phyloP scores from a whole-genome alignment of 768 basidiomycete species.

The Trametes cinnabarina region DNA sequence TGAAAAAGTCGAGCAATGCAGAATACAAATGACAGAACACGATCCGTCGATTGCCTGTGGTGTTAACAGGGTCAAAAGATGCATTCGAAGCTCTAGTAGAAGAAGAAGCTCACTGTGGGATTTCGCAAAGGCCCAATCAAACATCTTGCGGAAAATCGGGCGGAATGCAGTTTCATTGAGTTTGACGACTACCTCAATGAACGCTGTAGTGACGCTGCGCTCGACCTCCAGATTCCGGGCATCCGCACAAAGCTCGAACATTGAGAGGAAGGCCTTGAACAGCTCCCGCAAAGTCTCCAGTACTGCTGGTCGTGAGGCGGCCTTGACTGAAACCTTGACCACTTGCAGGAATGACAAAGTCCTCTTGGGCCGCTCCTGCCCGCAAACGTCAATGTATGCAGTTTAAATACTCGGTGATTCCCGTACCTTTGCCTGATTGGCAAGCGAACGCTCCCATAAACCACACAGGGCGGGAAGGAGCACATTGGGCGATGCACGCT shows the following conservation, averaged over 20 bases:
- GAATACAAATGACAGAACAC: constrained; percentile 76
- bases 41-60: constrained; percentile 47
- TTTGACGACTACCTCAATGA: constrained; percentile 87
- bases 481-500: constrained; percentile 63
- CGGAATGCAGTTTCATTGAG: constrained; percentile 90
- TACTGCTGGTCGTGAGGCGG: constrained; percentile 61
- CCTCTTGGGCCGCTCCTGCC: constrained; percentile 13
- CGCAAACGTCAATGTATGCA: background rate
- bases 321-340: constrained; percentile 61
- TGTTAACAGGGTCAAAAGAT: background rate
- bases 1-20: constrained; percentile 81
- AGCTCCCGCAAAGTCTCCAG: constrained; percentile 61
- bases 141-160: constrained; percentile 85
- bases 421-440: background rate
- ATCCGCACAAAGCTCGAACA: constrained; percentile 51
- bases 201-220: constrained; percentile 58
- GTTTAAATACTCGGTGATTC: too few species aligned
- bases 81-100: background rate
- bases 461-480: constrained; percentile 64
- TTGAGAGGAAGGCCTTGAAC: constrained; percentile 79
- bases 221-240: constrained; percentile 33
- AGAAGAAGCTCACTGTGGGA: constrained; percentile 40
- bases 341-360: constrained; percentile 61
- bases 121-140: constrained; percentile 89
- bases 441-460: constrained; percentile 42